Conservation (phyloP, 225 moss, liverwort and hornwort genomes). For the Lunularia cruciata region DNA sequence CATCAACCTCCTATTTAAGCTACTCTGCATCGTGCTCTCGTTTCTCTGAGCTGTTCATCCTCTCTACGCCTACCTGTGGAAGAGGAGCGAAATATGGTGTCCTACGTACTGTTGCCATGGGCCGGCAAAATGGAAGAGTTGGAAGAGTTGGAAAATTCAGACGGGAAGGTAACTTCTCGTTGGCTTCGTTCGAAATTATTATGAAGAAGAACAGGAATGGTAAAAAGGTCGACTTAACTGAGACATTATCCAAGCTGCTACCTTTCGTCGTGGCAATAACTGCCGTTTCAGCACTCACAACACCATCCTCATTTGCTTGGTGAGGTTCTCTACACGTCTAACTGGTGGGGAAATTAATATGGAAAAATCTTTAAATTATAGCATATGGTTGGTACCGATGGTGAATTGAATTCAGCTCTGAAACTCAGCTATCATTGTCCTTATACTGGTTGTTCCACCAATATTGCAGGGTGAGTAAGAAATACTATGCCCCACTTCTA, state of each 20-base stretch:
- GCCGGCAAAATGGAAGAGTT: conserved; percentile 78
- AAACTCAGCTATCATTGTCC: background rate
- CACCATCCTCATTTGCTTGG: conserved; percentile 91
- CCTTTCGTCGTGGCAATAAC: conserved; percentile 88
- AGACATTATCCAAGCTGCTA: conserved; percentile 83
- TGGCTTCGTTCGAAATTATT: conserved; percentile 88
- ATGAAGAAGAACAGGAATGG: conserved; percentile 67
- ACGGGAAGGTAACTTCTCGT: conserved; percentile 82
- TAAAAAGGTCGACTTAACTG: conserved; percentile 69
- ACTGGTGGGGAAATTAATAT: too few species aligned
- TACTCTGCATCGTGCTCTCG: conserved; percentile 15
- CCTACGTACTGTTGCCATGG: conserved; percentile 26
- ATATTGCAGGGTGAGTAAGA: conserved; percentile 84
- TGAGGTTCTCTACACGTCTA: conserved; percentile 32
- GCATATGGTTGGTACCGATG: too few species aligned
- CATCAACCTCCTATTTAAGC: conserved; percentile 22
- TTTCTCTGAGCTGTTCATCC: conserved; percentile 12
- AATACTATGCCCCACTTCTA: conserved; percentile 89
- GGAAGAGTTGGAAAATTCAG: conserved; percentile 87
- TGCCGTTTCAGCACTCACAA: conserved; percentile 70
- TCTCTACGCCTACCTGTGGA: background rate
- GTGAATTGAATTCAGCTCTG: background rate
- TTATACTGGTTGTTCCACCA: too few species aligned
- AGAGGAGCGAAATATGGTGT: conserved; percentile 1
- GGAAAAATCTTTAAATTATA: too few species aligned